Percentiles rank a stretch among this genome's conserved stretches.
Conservation (phyloP, 1,139 yeast species). For the Protomyces arabidopsidicola region DNA sequence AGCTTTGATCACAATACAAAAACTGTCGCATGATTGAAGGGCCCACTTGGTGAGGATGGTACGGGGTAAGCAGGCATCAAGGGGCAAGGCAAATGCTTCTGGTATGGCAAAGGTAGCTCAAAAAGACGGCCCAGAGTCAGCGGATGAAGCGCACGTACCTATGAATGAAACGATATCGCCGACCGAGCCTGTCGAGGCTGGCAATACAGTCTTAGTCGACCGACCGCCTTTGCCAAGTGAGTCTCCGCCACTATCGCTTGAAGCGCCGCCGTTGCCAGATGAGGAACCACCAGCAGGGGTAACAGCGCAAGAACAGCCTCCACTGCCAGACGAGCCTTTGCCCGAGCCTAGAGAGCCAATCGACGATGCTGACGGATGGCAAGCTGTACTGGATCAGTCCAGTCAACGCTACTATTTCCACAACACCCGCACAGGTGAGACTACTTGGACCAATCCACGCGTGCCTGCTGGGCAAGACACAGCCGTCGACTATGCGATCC, state of each 20-base stretch:
- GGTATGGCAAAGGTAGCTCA: no score
- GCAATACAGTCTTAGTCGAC: no score
- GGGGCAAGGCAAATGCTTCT: no score
- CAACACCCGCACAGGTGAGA: conserved; percentile 36
- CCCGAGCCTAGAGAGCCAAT: conserved; percentile 2
- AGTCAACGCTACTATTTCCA: conserved; percentile 36
- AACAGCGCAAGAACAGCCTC: not conserved
- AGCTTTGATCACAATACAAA: no score
- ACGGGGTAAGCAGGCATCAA: no score
- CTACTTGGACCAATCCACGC: conserved; percentile 38
- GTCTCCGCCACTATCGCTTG: no score
- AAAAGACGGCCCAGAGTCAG: no score
- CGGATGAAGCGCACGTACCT: no score
- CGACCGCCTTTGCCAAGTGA: not conserved
- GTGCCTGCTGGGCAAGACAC: conserved; percentile 21
- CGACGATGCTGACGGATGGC: conserved; percentile 36
- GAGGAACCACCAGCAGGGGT: not conserved
- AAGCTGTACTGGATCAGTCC: conserved; percentile 37
- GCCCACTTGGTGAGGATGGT: no score
- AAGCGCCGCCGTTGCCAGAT: not conserved
- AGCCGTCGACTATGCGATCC: not conserved
- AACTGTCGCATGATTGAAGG: no score
- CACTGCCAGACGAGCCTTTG: not conserved
- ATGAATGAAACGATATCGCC: no score
- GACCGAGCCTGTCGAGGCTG: no score